These are phyloP conservation scores for Blastobotrys parvus DNA, from an alignment of 805 yeast species.

Conservation along the genomic window DNA sequence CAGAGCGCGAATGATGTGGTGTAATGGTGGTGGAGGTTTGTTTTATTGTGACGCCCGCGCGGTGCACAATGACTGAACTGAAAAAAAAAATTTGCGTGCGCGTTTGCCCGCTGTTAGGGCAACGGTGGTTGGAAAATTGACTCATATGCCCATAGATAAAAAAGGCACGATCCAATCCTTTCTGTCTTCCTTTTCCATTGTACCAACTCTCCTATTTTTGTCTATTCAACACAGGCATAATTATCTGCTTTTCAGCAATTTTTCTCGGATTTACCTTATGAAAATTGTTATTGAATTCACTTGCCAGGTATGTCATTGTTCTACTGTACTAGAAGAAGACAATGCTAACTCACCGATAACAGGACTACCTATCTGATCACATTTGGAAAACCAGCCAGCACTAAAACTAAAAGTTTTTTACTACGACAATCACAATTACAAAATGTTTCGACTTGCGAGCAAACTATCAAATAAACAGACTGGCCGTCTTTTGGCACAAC, in stretches of 20 bases:
- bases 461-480: neutral
- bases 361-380: slow-evolving; percentile 31
- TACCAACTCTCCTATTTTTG: too few species aligned
- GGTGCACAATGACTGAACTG: too few species aligned
- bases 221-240: neutral
- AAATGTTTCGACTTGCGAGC: neutral
- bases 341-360: too few species aligned
- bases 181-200: neutral
- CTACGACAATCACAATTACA: slow-evolving; percentile 5
- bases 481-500: neutral
- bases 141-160: neutral
- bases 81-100: too few species aligned
- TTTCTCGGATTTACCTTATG: neutral
- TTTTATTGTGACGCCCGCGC: too few species aligned
- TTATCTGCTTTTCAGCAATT: neutral
- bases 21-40: too few species aligned
- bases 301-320: slow-evolving; percentile 13
- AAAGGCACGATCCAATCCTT: neutral
- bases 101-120: too few species aligned
- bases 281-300: slow-evolving; percentile 11
- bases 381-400: slow-evolving; percentile 44
- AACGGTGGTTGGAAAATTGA: too few species aligned
- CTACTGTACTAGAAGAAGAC: too few species aligned
- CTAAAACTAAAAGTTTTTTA: slow-evolving; percentile 16
- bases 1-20: too few species aligned